Evolutionary conservation across 805 yeast genomes (phyloP).

Genomic region (Candida railenensis): DNA sequence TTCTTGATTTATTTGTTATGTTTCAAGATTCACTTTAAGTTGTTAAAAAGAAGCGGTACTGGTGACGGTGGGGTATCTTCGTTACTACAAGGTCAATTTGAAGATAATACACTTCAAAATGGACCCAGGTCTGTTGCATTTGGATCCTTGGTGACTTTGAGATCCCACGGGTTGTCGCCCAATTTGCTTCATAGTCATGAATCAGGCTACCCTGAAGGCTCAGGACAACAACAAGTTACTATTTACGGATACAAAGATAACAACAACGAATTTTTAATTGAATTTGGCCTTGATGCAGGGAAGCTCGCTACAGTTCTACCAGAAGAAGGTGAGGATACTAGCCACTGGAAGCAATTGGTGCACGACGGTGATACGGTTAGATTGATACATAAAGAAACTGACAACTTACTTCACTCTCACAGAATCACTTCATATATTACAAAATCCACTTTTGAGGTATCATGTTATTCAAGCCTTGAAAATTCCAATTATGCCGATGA

Average conservation of each 20-base stretch:
- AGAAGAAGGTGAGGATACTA: slow-evolving; percentile 7
- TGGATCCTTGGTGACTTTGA: slow-evolving; percentile 62
- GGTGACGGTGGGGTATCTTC: slow-evolving; percentile 93
- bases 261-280: slow-evolving; percentile 80
- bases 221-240: slow-evolving; percentile 91
- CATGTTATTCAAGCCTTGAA: slow-evolving; percentile 76
- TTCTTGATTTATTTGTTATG: slow-evolving; percentile 62
- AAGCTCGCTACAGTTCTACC: slow-evolving; percentile 21
- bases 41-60: slow-evolving; percentile 79
- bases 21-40: slow-evolving; percentile 78
- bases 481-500: slow-evolving; percentile 82
- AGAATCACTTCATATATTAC: slow-evolving; percentile 72
- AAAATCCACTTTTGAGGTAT: slow-evolving; percentile 70
- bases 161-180: slow-evolving; percentile 71
- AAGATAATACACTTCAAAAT: slow-evolving; percentile 58
- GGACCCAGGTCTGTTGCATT: slow-evolving; percentile 68
- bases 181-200: slow-evolving; percentile 85
- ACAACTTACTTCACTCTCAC: slow-evolving; percentile 82
- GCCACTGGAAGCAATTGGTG: slow-evolving; percentile 27
- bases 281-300: slow-evolving; percentile 52
- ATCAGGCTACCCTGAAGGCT: slow-evolving; percentile 86
- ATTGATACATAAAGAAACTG: slow-evolving; percentile 67
- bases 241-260: slow-evolving; percentile 86
- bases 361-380: slow-evolving; percentile 68
- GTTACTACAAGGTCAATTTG: slow-evolving; percentile 82